Evolutionary conservation across 163 green algal species (phyloP).

Genomic region (Scenedesmus sp.): DNA sequence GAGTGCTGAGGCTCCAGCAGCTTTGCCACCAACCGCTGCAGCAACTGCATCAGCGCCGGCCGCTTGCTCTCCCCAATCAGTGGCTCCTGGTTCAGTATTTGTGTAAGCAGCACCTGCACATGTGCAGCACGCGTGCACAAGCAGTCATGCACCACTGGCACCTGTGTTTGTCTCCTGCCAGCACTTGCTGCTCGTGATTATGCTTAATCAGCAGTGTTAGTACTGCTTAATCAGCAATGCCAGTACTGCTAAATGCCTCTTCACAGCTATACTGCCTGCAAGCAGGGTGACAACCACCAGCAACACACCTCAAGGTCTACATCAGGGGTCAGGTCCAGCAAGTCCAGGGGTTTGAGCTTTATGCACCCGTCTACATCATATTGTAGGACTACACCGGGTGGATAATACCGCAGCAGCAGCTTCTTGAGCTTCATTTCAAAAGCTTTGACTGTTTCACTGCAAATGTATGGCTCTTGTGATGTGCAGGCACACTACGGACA

Average conservation of each 20-base stretch:
- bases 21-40: slow-evolving; percentile 78
- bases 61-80: slow-evolving; percentile 76
- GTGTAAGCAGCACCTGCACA: slow-evolving; percentile 71
- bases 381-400: slow-evolving; percentile 83
- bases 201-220: too few species aligned
- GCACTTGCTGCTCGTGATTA: neutral
- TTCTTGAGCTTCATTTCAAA: slow-evolving; percentile 77
- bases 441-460: neutral
- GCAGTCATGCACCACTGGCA: neutral
- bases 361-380: slow-evolving; percentile 71
- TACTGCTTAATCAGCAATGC: too few species aligned
- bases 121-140: neutral
- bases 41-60: slow-evolving; percentile 70
- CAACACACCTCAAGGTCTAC: slow-evolving; percentile 75
- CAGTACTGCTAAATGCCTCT: too few species aligned
- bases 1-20: slow-evolving; percentile 71
- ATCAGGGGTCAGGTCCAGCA: slow-evolving; percentile 78
- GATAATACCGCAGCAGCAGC: slow-evolving; percentile 86
- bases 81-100: slow-evolving; percentile 81
- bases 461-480: neutral
- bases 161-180: too few species aligned
- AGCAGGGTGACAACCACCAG: slow-evolving; percentile 37
- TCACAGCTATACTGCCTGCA: slow-evolving; percentile 25
- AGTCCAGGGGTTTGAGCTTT: slow-evolving; percentile 78
- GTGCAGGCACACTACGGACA: neutral